Conservation (phyloP, 345 rosid species). For the Sonneratia caseolaris region DNA sequence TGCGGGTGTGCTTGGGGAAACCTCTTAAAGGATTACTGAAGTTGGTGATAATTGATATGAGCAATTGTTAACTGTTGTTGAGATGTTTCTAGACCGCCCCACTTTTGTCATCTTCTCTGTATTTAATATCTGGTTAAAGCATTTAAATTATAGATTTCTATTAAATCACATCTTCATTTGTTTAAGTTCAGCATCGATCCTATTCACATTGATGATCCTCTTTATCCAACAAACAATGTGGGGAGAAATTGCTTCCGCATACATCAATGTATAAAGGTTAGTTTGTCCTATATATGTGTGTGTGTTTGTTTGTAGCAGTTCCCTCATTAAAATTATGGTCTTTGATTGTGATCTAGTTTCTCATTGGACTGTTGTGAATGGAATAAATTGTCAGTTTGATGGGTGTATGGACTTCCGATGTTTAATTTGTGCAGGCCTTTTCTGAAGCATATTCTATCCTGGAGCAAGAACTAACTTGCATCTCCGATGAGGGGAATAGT, state of each 20-base stretch:
- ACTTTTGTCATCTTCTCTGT: background rate
- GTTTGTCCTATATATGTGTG: slow-evolving; percentile 10
- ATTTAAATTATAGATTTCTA: background rate
- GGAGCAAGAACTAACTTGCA: slow-evolving; percentile 62
- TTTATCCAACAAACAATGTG: slow-evolving; percentile 82
- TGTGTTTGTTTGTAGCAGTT: background rate
- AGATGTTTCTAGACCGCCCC: background rate
- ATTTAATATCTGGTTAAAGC: background rate
- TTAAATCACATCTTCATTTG: background rate
- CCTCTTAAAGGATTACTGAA: background rate
- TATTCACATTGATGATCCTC: slow-evolving; percentile 90
- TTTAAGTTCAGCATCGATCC: slow-evolving; percentile 66
- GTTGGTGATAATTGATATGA: background rate
- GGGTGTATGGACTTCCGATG: background rate
- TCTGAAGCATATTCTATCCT: slow-evolving; percentile 80
- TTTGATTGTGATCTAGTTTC: background rate
- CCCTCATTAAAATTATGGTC: background rate
- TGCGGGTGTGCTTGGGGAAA: background rate
- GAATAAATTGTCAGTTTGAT: background rate
- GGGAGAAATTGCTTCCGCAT: slow-evolving; percentile 98
- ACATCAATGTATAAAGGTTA: slow-evolving; percentile 96
- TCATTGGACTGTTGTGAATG: background rate
- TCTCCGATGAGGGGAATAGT: slow-evolving; percentile 22
- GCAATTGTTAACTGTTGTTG: background rate
- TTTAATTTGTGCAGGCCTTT: slow-evolving; percentile 61